Conservation (phyloP, 768 basidiomycete species). For the Coprinellus micaceus region DNA sequence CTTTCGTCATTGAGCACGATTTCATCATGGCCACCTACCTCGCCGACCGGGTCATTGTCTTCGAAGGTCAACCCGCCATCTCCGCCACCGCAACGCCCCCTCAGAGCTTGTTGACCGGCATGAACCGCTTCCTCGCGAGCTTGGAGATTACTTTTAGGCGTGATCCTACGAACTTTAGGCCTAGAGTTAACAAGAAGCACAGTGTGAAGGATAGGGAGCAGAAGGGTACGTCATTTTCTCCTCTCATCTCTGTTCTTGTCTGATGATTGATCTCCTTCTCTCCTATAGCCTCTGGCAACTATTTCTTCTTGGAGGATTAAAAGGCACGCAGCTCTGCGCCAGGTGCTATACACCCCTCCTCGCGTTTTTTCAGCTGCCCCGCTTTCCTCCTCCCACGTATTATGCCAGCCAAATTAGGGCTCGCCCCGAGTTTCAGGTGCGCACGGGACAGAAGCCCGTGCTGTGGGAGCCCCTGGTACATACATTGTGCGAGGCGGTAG, state of each 20-base stretch:
- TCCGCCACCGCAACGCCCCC: constrained; percentile 92
- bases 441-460: no score
- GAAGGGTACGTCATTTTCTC: constrained; percentile 50
- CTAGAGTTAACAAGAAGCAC: constrained; percentile 81
- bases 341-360: not conserved
- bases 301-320: constrained; percentile 90
- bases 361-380: no score
- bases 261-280: not conserved
- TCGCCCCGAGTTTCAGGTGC: no score
- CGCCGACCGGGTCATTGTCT: constrained; percentile 95
- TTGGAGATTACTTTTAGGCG: constrained; percentile 97
- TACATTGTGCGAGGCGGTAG: no score
- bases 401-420: no score
- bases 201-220: constrained; percentile 88
- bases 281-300: constrained; percentile 68
- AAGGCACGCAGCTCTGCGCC: not conserved
- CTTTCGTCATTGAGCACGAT: constrained; percentile 99
- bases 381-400: no score
- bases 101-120: constrained; percentile 90
- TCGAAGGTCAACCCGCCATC: constrained; percentile 82
- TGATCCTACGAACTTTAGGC: constrained; percentile 92
- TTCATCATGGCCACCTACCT: constrained; percentile 99
- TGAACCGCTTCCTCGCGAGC: constrained; percentile 96
- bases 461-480: no score
- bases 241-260: not conserved